These are phyloP conservation scores for Hypoxylon sp. DNA, from an alignment of 2,329 filamentous ascomycete genomes.

Conservation along the genomic window DNA sequence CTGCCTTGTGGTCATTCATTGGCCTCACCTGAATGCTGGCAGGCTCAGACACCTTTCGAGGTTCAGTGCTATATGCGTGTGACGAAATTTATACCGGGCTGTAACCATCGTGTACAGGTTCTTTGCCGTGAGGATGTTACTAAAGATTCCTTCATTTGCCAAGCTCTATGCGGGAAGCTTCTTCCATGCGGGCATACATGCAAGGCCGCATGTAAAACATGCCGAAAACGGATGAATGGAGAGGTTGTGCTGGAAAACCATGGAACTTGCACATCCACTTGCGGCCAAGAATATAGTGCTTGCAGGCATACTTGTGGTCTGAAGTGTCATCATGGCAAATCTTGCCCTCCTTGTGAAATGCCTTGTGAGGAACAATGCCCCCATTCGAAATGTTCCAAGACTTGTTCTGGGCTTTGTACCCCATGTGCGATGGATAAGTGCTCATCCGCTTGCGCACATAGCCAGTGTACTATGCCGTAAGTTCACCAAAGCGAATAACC, in stretches of 20 bases:
- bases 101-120: slow-evolving; percentile 66
- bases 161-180: slow-evolving; percentile 59
- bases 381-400: slow-evolving; percentile 68
- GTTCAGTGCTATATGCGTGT: slow-evolving; percentile 67
- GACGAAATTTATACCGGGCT: slow-evolving; percentile 65
- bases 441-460: slow-evolving; percentile 31
- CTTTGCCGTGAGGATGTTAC: slow-evolving; percentile 66
- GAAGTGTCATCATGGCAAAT: slow-evolving; percentile 66
- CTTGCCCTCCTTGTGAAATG: slow-evolving; percentile 64
- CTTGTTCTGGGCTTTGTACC: slow-evolving; percentile 71
- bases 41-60: slow-evolving; percentile 59
- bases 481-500: slow-evolving; percentile 1
- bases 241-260: slow-evolving; percentile 59
- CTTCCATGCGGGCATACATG: slow-evolving; percentile 74
- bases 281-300: slow-evolving; percentile 62
- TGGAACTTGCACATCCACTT: slow-evolving; percentile 43
- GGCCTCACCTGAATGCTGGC: slow-evolving; percentile 55
- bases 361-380: slow-evolving; percentile 70
- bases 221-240: slow-evolving; percentile 58
- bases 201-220: slow-evolving; percentile 63
- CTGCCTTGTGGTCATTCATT: slow-evolving; percentile 62
- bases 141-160: slow-evolving; percentile 62
- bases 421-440: slow-evolving; percentile 64
- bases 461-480: slow-evolving; percentile 41
- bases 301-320: slow-evolving; percentile 70